Percentiles rank a stretch among this genome's conserved stretches.
Conservation (phyloP, 2,329 filamentous ascomycete species). For the Fusarium chuoi region DNA sequence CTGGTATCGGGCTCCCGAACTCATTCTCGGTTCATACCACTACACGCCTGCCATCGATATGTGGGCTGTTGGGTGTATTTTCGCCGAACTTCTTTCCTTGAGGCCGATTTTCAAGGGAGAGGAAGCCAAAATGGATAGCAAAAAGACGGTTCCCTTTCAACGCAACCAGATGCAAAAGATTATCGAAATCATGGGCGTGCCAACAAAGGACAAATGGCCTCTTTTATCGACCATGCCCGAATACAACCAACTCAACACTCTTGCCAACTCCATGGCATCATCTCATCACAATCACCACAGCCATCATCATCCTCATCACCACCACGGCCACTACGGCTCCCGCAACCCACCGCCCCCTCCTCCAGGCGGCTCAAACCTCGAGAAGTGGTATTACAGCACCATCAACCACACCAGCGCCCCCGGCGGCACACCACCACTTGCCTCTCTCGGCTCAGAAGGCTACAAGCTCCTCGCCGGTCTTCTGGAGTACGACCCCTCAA, state of each 20-base stretch:
- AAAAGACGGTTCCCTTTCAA: slow-evolving; percentile 97
- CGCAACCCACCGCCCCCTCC: slow-evolving; percentile 52
- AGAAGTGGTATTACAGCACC: slow-evolving; percentile 82
- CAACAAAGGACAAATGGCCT: slow-evolving; percentile 89
- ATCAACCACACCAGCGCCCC: slow-evolving; percentile 65
- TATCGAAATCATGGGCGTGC: slow-evolving; percentile 93
- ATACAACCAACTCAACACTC: slow-evolving; percentile 73
- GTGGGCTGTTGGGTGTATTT: slow-evolving; percentile 98
- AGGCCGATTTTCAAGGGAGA: slow-evolving; percentile 98
- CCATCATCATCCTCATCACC: slow-evolving; percentile 59
- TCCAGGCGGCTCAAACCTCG: slow-evolving; percentile 64
- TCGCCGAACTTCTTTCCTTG: slow-evolving; percentile 89
- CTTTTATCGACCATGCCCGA: slow-evolving; percentile 87
- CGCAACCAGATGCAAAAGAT: slow-evolving; percentile 99
- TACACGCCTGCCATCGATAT: slow-evolving; percentile 97
- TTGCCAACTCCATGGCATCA: slow-evolving; percentile 62
- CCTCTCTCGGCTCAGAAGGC: slow-evolving; percentile 77
- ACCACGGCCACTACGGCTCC: slow-evolving; percentile 51
- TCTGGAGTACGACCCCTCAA: slow-evolving; percentile 92
- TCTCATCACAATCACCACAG: slow-evolving; percentile 53
- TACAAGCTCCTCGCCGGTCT: slow-evolving; percentile 84
- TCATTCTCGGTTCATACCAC: slow-evolving; percentile 91
- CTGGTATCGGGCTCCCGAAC: slow-evolving; percentile 96
- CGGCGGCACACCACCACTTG: slow-evolving; percentile 53
- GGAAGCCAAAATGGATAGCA: slow-evolving; percentile 98